phyloP scores from a whole-genome alignment of 2,329 filamentous ascomycete species.

The Aspergillus arachidicola region DNA sequence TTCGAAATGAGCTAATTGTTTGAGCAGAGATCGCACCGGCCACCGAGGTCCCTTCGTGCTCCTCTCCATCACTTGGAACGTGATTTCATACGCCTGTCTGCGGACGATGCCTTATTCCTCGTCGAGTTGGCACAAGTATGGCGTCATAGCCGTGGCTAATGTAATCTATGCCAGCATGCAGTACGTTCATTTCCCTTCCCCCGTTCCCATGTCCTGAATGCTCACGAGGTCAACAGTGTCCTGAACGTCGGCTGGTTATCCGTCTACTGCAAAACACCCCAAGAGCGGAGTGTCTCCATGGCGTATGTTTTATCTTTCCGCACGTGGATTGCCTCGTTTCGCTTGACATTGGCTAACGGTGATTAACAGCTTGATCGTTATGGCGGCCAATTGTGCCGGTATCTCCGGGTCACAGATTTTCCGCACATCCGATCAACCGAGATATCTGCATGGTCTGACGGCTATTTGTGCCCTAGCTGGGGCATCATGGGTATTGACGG shows the following conservation, averaged over 20 bases:
- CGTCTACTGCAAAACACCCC: conserved; percentile 56
- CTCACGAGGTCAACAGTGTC: conserved; percentile 15
- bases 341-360: conserved; percentile 5
- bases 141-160: conserved; percentile 31
- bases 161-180: conserved; percentile 40
- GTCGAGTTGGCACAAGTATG: conserved; percentile 33
- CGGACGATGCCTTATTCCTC: conserved; percentile 27
- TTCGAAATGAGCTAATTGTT: neutral
- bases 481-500: neutral
- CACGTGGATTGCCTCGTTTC: conserved; percentile 10
- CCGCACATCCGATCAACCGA: conserved; percentile 32
- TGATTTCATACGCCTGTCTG: conserved; percentile 42
- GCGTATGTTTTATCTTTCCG: conserved; percentile 33
- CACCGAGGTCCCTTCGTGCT: conserved; percentile 41
- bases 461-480: neutral
- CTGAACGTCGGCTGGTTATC: conserved; percentile 65
- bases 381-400: conserved; percentile 64
- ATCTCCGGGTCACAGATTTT: conserved; percentile 66
- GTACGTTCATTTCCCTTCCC: conserved; percentile 24
- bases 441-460: neutral
- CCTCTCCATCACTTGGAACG: conserved; percentile 39
- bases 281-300: conserved; percentile 63
- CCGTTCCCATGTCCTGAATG: neutral
- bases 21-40: conserved; percentile 29
- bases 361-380: conserved; percentile 47